Base-by-base conservation (phyloP, 2,329 filamentous ascomycete species). In the Chalara sp. region DNA sequence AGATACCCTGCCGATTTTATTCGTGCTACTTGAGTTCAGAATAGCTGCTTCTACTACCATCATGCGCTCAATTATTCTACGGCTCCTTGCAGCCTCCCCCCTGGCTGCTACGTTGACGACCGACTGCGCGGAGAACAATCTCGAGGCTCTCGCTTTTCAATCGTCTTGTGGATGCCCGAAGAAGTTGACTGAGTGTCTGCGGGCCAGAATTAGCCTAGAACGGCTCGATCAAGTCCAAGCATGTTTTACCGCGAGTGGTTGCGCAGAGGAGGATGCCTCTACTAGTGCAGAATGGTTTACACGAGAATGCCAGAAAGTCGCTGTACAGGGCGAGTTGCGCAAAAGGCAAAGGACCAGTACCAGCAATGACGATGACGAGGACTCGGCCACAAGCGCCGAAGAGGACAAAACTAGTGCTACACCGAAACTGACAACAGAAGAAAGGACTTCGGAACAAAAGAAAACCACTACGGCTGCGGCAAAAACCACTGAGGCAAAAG, bases 221-320 rank as follows among this genome's bases (percentile, higher is more conserved):
- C 40, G 44, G 4, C 37, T 58, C 39, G 49, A 56, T 31, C 53
- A 58, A 29, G 54, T 63, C 12, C 53, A 57, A 40, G 48, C 54
- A 48, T 64, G 62, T 41, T 61, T 58, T 40, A 44, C 51, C 42
- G 48, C 48, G 32, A 53, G 48, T 10, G 61, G 61, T 40, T 64
- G 62, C 48, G 42, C 50, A 7, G 44, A 43, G 8, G 40, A 44
- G 28, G 57, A 61, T 48, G 56, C 62, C 28, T 44, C 33, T 11
- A 48, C 54, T 1, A 56, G 52, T 35, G 57, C 56, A 7, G 47
- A 53, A 13, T 58, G 52, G 57, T 58, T 62, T 45, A 44, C 47
- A 12, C 44, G 52, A 5, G 53, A 56, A 32, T 32, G 13, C 51
- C 10, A 53, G 48, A 7, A 42, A 35, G 21, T 21, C 21, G 21